Conservation (phyloP, 2,329 filamentous ascomycete genomes). For the Cladosporium oxysporum region DNA sequence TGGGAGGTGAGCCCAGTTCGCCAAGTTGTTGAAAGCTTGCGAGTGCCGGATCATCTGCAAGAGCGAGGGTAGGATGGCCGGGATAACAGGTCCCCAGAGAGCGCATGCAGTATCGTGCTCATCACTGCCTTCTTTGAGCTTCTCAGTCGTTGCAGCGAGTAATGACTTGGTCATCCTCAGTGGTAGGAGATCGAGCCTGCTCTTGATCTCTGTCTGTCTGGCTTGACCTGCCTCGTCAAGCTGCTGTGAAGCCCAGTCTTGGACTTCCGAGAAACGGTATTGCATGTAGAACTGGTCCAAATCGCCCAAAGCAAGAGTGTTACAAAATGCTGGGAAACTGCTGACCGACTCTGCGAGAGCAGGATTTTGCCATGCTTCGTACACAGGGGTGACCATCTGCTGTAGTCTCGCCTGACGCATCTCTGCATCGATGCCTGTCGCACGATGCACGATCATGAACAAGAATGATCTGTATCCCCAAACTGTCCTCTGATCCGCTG, state of each 20-base stretch:
- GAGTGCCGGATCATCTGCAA: slow-evolving; percentile 85
- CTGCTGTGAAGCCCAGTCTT: slow-evolving; percentile 78
- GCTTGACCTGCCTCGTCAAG: slow-evolving; percentile 78
- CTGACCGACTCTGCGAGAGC: slow-evolving; percentile 68
- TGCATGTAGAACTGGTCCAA: slow-evolving; percentile 77
- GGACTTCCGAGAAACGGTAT: slow-evolving; percentile 70
- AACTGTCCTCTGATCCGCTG: slow-evolving; percentile 77
- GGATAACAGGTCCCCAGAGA: slow-evolving; percentile 84
- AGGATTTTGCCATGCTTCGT: slow-evolving; percentile 74
- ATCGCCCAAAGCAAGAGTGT: slow-evolving; percentile 74
- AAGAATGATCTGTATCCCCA: slow-evolving; percentile 87
- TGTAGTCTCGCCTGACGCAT: slow-evolving; percentile 71
- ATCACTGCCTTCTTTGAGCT: slow-evolving; percentile 71
- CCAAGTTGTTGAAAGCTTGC: slow-evolving; percentile 84
- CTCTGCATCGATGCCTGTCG: slow-evolving; percentile 70
- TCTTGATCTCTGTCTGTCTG: slow-evolving; percentile 76
- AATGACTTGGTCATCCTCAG: slow-evolving; percentile 87
- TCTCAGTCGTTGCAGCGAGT: slow-evolving; percentile 88
- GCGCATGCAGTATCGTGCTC: slow-evolving; percentile 74
- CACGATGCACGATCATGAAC: slow-evolving; percentile 90
- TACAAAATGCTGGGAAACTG: slow-evolving; percentile 77
- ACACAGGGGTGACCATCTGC: slow-evolving; percentile 80
- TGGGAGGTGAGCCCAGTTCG: slow-evolving; percentile 78
- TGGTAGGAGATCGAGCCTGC: slow-evolving; percentile 73
- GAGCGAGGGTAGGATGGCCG: slow-evolving; percentile 79